These are phyloP conservation scores for Quercus engelmannii DNA, from an alignment of 306 rosid species.

Conservation along the genomic window DNA sequence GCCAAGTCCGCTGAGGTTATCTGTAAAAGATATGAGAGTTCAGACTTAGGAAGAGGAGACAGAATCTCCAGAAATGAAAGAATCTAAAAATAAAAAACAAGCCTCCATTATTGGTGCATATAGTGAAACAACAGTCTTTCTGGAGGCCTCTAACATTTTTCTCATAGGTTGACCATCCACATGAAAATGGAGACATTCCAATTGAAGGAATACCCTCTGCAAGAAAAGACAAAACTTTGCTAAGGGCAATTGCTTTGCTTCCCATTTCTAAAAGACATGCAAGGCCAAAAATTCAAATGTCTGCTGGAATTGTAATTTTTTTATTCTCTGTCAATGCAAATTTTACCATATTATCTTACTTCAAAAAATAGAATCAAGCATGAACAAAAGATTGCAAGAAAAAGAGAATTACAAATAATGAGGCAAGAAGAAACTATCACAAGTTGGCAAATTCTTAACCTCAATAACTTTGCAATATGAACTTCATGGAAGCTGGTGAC, in stretches of 20 bases:
- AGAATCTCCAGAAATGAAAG: constrained; percentile 13
- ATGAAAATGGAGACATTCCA: constrained; percentile 91
- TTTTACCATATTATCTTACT: not conserved
- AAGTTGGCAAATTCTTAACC: not conserved
- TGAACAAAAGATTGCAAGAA: not conserved
- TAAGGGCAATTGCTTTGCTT: constrained; percentile 5
- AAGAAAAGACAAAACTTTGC: constrained; percentile 23
- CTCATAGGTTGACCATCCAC: constrained; percentile 79
- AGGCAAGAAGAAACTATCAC: too few relatives aligned
- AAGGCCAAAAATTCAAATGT: not conserved
- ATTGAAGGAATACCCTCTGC: constrained; percentile 91
- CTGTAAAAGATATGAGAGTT: constrained; percentile 39
- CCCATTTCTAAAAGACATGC: not conserved
- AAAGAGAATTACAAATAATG: too few relatives aligned
- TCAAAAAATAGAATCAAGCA: not conserved
- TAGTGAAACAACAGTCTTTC: constrained; percentile 12
- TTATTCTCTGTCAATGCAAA: not conserved
- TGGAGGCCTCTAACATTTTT: constrained; percentile 50
- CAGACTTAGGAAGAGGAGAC: constrained; percentile 16
- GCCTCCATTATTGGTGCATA: constrained; percentile 4
- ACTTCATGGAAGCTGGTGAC: not conserved
- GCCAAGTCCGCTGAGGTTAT: constrained; percentile 65
- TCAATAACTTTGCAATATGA: not conserved
- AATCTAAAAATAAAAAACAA: not conserved
- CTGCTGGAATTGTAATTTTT: not conserved